Percentiles rank a stretch among this genome's conserved stretches.
Evolutionary conservation across 306 rosid genomes (phyloP).

Genomic region (Malus fusca): DNA sequence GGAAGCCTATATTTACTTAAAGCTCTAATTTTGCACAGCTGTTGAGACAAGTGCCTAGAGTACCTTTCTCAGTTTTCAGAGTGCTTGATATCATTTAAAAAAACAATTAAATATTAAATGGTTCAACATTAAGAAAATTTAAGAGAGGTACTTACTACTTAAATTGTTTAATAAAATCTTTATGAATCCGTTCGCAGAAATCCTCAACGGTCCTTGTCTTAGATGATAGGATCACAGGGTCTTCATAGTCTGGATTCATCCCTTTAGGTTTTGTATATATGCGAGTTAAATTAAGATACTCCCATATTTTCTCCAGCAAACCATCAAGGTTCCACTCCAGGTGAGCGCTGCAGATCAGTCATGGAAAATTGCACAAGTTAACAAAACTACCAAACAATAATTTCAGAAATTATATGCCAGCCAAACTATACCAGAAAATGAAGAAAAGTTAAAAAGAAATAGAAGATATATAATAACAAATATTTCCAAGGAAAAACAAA

Average conservation of each 20-base stretch:
- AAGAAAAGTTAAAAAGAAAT: background rate
- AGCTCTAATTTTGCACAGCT: background rate
- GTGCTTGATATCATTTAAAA: background rate
- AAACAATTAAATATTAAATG: background rate
- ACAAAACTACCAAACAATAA: background rate
- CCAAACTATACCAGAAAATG: background rate
- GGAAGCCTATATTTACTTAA: background rate
- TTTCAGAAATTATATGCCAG: background rate
- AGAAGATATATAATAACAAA: background rate
- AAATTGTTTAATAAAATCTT: conserved; percentile 89
- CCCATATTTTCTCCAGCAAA: conserved; percentile 91
- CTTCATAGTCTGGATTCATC: conserved; percentile 98
- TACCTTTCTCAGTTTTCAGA: background rate
- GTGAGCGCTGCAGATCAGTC: conserved; percentile 65
- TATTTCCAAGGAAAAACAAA: background rate
- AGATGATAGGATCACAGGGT: conserved; percentile 92
- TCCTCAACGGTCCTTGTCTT: conserved; percentile 84
- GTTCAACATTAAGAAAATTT: background rate
- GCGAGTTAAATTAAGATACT: conserved; percentile 83
- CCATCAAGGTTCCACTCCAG: conserved; percentile 99
- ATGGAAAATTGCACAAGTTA: conserved; percentile 15
- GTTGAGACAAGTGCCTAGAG: background rate
- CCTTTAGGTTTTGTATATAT: conserved; percentile 96
- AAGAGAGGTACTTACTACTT: conserved; percentile 60
- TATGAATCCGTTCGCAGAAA: conserved; percentile 85